Conservation (phyloP, 768 basidiomycete species). For the Tulasnella sp. region DNA sequence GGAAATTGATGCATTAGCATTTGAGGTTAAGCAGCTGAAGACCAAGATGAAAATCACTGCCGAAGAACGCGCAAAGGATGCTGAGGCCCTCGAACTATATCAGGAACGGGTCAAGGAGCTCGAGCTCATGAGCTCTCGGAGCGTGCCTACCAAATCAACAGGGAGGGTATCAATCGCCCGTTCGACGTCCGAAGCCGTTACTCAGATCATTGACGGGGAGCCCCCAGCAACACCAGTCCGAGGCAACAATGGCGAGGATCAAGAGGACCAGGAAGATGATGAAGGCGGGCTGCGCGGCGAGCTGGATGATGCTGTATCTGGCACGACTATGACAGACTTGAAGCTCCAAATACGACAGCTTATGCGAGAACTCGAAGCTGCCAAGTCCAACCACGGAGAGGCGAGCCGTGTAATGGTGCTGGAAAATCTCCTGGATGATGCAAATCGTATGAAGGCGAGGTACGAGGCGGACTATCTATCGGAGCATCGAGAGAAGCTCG, state of each 20-base stretch:
- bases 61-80: conserved; percentile 66
- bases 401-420: conserved; percentile 70
- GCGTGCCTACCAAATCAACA: conserved; percentile 27
- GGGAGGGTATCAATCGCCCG: neutral
- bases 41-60: conserved; percentile 55
- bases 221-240: conserved; percentile 21
- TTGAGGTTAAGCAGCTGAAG: conserved; percentile 66
- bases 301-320: conserved; percentile 73
- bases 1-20: conserved; percentile 60
- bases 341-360: conserved; percentile 79
- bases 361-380: conserved; percentile 66
- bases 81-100: conserved; percentile 76
- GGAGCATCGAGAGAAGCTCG: conserved; percentile 71
- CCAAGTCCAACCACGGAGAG: conserved; percentile 65
- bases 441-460: conserved; percentile 77
- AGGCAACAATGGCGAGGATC: conserved; percentile 20
- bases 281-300: conserved; percentile 65
- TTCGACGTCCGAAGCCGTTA: conserved; percentile 37
- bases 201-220: conserved; percentile 9
- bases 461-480: conserved; percentile 83
- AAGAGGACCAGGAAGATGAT: conserved; percentile 31
- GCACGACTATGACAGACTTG: conserved; percentile 83
- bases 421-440: conserved; percentile 84
- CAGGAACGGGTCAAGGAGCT: conserved; percentile 86
- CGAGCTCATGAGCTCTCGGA: conserved; percentile 54